Percentiles rank a stretch among this genome's conserved stretches.
phyloP scores from a whole-genome alignment of 176 grass and related monocot species.

The Pharus latifolius region DNA sequence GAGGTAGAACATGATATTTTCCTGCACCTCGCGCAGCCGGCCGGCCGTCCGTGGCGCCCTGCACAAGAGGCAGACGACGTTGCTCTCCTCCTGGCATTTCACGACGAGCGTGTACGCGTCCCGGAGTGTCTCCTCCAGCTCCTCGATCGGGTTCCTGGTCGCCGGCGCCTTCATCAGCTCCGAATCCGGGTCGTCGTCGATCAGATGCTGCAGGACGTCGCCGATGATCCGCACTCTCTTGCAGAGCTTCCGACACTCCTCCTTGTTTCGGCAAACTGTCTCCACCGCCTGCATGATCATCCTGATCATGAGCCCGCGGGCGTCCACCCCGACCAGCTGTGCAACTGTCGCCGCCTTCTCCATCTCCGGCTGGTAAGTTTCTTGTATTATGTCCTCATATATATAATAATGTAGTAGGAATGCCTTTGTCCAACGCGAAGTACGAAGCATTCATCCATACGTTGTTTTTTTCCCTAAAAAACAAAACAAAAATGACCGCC shows the following conservation, averaged over 20 bases:
- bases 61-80: background rate
- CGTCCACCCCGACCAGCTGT: too few species aligned
- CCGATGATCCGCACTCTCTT: background rate
- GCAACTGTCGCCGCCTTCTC: too few species aligned
- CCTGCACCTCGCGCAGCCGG: background rate
- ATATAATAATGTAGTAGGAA: too few species aligned
- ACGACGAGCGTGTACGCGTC: background rate
- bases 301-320: too few species aligned
- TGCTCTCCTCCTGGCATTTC: background rate
- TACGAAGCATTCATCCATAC: too few species aligned
- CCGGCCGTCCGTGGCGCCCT: background rate
- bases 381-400: too few species aligned
- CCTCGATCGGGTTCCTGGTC: background rate
- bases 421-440: too few species aligned
- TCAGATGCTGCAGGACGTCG: background rate
- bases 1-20: background rate
- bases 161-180: background rate
- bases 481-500: too few species aligned
- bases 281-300: too few species aligned
- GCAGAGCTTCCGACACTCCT: background rate
- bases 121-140: background rate
- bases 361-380: too few species aligned
- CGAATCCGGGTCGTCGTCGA: too few species aligned
- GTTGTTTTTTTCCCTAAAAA: too few species aligned
- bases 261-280: background rate